phyloP scores from a whole-genome alignment of 441 rosid species.

The Eutrema salsugineum region DNA sequence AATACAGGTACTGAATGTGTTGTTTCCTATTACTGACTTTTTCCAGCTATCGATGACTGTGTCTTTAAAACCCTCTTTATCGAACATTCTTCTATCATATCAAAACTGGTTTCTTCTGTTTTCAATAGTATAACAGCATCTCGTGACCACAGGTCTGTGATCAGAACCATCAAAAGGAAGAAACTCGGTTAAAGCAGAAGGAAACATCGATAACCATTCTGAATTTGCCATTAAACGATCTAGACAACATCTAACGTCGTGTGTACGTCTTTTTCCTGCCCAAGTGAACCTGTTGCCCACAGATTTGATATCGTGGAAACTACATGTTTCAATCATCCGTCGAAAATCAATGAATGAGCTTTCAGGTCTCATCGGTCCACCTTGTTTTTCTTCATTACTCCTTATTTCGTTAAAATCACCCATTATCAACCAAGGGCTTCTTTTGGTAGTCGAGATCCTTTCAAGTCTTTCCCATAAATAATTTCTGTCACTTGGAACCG shows the following conservation, averaged over 20 bases:
- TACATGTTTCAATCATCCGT: background rate
- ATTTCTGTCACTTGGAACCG: background rate
- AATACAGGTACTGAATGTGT: no score
- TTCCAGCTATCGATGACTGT: no score
- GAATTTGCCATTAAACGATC: background rate
- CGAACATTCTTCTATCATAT: no score
- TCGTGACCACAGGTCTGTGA: no score
- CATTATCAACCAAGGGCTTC: background rate
- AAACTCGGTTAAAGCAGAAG: background rate
- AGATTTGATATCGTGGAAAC: no score
- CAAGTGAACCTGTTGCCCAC: background rate
- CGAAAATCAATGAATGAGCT: background rate
- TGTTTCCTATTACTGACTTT: no score
- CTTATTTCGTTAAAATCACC: no score
- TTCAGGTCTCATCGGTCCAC: background rate
- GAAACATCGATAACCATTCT: background rate
- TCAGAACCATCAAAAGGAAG: background rate
- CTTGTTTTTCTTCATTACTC: background rate
- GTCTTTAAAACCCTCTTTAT: no score
- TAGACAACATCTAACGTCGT: background rate
- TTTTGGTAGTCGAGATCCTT: background rate
- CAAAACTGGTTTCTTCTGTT: fast-evolving
- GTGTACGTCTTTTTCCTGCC: background rate
- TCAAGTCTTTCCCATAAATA: background rate
- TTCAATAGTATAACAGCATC: no score